These are phyloP conservation scores for Phytophthora sp. DNA, from an alignment of 352 stramenopile species.

Conservation along the genomic window DNA sequence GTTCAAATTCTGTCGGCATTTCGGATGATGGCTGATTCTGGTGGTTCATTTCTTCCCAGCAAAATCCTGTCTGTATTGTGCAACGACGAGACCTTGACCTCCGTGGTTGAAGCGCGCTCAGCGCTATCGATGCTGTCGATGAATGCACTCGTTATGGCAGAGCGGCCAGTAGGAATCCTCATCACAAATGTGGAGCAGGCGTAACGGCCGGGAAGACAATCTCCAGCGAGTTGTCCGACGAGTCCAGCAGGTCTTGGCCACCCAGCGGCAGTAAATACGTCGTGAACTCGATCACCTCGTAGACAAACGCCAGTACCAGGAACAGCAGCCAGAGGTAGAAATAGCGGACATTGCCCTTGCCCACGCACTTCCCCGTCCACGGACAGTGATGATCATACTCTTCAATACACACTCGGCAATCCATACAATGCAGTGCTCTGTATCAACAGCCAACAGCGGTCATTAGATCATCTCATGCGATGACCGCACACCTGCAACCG, in stretches of 20 bases:
- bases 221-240: constrained; percentile 45
- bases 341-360: constrained; percentile 75
- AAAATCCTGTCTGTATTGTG: constrained; percentile 24
- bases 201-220: constrained; percentile 28
- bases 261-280: constrained; percentile 80
- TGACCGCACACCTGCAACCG: not conserved
- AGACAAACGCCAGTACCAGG: constrained; percentile 87
- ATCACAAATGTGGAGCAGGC: constrained; percentile 23
- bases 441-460: constrained; percentile 1
- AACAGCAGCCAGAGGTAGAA: constrained; percentile 89
- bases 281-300: constrained; percentile 89
- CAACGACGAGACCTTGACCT: not conserved
- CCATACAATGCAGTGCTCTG: constrained; percentile 85
- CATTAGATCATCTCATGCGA: constrained; percentile 12
- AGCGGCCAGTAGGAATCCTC: constrained; percentile 14
- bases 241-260: constrained; percentile 46
- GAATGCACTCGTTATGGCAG: not conserved
- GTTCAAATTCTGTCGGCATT: constrained; percentile 9
- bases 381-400: constrained; percentile 93
- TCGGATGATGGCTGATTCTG: constrained; percentile 26
- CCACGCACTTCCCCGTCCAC: constrained; percentile 93
- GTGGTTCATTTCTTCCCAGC: constrained; percentile 29
- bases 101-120: constrained; percentile 11
- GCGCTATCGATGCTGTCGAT: no score
- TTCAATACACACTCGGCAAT: constrained; percentile 88